Conservation (phyloP, 2,329 filamentous ascomycete genomes). For the Leptographium wingfieldii region DNA sequence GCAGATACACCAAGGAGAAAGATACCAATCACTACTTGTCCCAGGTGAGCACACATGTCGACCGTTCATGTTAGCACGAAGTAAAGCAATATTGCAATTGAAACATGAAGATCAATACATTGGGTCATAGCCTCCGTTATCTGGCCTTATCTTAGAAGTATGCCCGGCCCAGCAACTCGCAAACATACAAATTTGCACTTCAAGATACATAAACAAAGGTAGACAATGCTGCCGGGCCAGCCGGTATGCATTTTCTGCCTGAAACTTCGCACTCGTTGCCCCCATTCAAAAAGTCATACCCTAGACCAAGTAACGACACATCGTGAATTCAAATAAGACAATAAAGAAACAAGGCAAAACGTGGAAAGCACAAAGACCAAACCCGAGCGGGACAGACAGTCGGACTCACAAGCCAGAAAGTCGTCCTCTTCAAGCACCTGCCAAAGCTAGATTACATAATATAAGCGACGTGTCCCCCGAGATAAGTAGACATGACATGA, state of each 20-base stretch:
- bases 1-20: background rate
- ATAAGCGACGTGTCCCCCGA: background rate
- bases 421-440: background rate
- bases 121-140: background rate
- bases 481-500: background rate
- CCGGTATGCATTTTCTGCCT: slow-evolving; percentile 2
- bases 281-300: background rate
- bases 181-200: background rate
- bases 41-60: background rate
- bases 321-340: background rate
- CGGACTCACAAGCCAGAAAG: background rate
- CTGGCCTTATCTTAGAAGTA: background rate
- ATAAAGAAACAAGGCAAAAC: background rate
- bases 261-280: background rate
- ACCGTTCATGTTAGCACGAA: too few species aligned
- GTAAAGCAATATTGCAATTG: background rate
- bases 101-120: background rate
- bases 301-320: background rate
- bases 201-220: background rate
- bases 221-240: slow-evolving; percentile 3
- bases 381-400: background rate
- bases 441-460: background rate
- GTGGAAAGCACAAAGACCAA: background rate
- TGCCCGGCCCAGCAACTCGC: background rate
- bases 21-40: too few species aligned